Evolutionary conservation across 495 filamentous ascomycete genomes (phyloP), one percentile per base, ranked within the genome.

Genomic region (Tuber microsphaerosporum): DNA sequence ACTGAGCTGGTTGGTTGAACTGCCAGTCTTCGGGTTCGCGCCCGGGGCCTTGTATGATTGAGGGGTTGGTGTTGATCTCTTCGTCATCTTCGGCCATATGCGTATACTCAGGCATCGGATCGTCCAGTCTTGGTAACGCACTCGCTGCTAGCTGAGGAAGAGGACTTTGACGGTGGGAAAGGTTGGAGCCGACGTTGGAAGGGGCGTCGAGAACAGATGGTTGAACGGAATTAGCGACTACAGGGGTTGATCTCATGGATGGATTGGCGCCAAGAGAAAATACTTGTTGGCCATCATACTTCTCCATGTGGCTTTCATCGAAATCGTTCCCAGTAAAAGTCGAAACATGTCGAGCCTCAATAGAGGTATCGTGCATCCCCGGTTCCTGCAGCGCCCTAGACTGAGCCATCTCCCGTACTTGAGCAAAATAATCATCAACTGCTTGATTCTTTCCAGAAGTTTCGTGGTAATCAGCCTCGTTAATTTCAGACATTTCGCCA

Each of bases 41-140:
- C 16, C 81, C 81, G 10, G 91, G 90, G 2, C 91, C 91, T 76
- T 91, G 87, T 51, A 93, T 91, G 76, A 90, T 88, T 1, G 92
- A 93, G 37, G 92, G 92, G 81, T 94, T 94, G 71, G 92, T 94
- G 73, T 86, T 90, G 41, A 93, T 87, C 70, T 93, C 92, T 41
- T 86, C 80, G 70, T 90, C 90, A 44, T 90, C 87, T 19, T 91
- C 89, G 43, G 84, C 79, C 77, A 88, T 87, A 76, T 87, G 84
- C 10, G 89, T 89, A 76, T 91, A 88, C 75, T 93, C 92, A 0
- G 89, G 91, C 85, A 93, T 86, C 9, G 89, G 89, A 81, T 91
- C 85, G 56, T 88, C 77, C 39, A 86, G 82, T 78, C 88, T 86
- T 20, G 91, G 91, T 69, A 93, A 75, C 75, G 89, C 88, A 83